Evolutionary conservation across 2,329 filamentous ascomycete species (phyloP).

Genomic region (Neoscytalidium dimidiatum): DNA sequence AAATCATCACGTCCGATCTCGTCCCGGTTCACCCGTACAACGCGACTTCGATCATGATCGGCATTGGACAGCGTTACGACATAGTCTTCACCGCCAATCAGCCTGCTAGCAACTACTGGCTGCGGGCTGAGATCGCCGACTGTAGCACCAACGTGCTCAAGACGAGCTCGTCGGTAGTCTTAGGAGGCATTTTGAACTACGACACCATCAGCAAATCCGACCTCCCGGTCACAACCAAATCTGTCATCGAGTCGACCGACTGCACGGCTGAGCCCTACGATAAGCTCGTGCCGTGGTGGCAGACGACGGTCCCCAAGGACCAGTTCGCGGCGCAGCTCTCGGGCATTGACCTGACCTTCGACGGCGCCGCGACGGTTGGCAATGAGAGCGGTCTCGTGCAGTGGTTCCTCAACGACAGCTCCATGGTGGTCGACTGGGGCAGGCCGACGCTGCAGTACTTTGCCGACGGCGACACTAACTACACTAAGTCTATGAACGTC

Average conservation of each 20-base stretch:
- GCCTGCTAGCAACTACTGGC: constrained; percentile 35
- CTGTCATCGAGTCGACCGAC: constrained; percentile 19
- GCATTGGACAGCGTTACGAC: constrained; percentile 41
- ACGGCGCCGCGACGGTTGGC: background rate
- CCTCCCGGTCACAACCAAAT: constrained; percentile 1
- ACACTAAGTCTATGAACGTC: constrained; percentile 30
- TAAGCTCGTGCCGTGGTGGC: constrained; percentile 39
- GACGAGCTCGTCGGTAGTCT: constrained; percentile 36
- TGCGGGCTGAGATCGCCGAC: constrained; percentile 35
- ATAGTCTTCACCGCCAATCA: constrained; percentile 40
- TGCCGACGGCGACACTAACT: constrained; percentile 29
- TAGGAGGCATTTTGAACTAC: constrained; percentile 44
- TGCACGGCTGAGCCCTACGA: constrained; percentile 30
- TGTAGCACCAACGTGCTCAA: constrained; percentile 19
- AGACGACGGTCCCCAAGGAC: constrained; percentile 8
- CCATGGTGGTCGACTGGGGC: constrained; percentile 39
- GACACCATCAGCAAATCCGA: constrained; percentile 28
- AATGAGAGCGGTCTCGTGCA: constrained; percentile 26
- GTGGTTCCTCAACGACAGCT: constrained; percentile 42
- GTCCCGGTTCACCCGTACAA: constrained; percentile 44
- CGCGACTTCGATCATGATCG: constrained; percentile 36
- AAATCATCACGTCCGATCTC: constrained; percentile 47
- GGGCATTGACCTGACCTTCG: constrained; percentile 23
- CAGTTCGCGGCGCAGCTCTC: constrained; percentile 19
- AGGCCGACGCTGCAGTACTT: constrained; percentile 41